Evolutionary conservation across 177 flowering plant species (phyloP).

Genomic region (Vitis hybrid): DNA sequence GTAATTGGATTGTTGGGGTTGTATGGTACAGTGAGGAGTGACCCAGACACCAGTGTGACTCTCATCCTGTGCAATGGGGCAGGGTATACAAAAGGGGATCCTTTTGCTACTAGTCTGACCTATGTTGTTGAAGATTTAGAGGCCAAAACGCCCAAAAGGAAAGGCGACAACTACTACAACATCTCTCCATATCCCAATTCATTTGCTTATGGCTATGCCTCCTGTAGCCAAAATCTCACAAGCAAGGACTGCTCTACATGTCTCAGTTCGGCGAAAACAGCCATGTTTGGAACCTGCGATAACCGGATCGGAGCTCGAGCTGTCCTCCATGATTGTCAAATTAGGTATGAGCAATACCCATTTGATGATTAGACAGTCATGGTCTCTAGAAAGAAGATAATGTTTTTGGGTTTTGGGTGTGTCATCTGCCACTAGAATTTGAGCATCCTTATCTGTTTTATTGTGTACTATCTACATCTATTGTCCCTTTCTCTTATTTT

Average conservation of each 20-base stretch:
- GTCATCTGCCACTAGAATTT: too few species aligned
- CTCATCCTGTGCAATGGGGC: constrained; percentile 49
- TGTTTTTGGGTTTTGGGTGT: too few species aligned
- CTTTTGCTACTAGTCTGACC: constrained; percentile 49
- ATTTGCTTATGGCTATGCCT: constrained; percentile 68
- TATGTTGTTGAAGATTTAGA: constrained; percentile 47
- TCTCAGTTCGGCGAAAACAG: constrained; percentile 38
- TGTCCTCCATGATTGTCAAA: constrained; percentile 50
- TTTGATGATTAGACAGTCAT: constrained; percentile 31
- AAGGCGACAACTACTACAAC: constrained; percentile 40
- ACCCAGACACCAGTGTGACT: constrained; percentile 41
- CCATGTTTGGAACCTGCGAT: constrained; percentile 37
- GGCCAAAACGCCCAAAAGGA: constrained; percentile 31
- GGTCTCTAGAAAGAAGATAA: not conserved
- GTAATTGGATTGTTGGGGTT: constrained; percentile 15
- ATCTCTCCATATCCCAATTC: constrained; percentile 73
- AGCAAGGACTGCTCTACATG: constrained; percentile 52
- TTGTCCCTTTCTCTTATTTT: too few species aligned
- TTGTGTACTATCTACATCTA: too few species aligned
- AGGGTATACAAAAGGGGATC: constrained; percentile 43
- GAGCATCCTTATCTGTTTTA: too few species aligned
- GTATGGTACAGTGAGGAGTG: constrained; percentile 10
- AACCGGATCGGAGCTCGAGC: constrained; percentile 50
- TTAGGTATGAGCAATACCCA: constrained; percentile 77
- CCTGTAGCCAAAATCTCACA: constrained; percentile 40